Conservation (phyloP, 305 asterid species). For the Solanum hybrid region DNA sequence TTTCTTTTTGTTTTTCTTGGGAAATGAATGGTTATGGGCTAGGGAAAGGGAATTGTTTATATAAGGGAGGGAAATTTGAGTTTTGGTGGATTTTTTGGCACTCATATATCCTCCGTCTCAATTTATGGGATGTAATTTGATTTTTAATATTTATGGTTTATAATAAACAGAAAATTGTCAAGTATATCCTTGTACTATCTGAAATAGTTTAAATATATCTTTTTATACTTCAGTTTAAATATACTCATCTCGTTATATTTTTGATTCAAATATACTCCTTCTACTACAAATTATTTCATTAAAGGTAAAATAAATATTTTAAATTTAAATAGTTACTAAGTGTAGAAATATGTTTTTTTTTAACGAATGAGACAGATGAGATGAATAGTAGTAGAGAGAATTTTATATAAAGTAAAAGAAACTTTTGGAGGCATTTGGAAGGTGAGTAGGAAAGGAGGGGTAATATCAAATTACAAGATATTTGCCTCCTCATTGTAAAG, state of each 20-base stretch:
- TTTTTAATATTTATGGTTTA: no score
- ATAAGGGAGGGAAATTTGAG: slow-evolving; percentile 1
- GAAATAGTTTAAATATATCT: not conserved
- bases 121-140: not conserved
- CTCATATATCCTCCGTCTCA: not conserved
- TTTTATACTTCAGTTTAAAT: no score
- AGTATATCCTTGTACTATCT: rapidly evolving
- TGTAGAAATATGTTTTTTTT: no score
- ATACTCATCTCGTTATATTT: no score
- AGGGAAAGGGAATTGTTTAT: slow-evolving; percentile 6
- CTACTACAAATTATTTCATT: no score
- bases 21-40: slow-evolving; percentile 9
- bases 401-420: not conserved
- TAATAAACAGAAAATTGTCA: no score
- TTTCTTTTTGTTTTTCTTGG: not conserved
- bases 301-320: rapidly evolving
- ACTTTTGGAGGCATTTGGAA: slow-evolving; percentile 29
- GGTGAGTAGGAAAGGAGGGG: slow-evolving; percentile 48
- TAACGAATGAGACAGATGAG: not conserved
- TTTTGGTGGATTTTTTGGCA: not conserved
- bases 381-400: not conserved
- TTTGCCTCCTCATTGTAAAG: slow-evolving; percentile 50
- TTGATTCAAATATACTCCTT: no score
- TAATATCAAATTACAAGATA: slow-evolving; percentile 55
- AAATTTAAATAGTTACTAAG: no score